Evolutionary conservation across 2,329 filamentous ascomycete genomes (phyloP).

Genomic region (Cytospora chrysosperma): DNA sequence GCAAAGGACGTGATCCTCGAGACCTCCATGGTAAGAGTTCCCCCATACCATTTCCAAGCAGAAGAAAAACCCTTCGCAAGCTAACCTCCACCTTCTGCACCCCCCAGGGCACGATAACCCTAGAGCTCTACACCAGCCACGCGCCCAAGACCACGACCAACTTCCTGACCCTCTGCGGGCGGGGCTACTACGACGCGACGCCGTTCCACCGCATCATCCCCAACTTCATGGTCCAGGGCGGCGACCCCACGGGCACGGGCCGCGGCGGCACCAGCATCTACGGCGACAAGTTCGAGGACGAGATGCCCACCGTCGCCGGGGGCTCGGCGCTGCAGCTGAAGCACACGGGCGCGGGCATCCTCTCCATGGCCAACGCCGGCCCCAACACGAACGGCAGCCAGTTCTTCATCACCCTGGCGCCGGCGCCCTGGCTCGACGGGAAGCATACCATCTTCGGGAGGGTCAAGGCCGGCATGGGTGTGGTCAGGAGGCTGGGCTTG

Average conservation of each 20-base stretch:
- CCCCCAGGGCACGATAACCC: slow-evolving; percentile 70
- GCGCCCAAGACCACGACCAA: slow-evolving; percentile 88
- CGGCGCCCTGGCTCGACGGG: slow-evolving; percentile 93
- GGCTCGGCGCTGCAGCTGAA: slow-evolving; percentile 53
- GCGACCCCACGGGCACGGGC: slow-evolving; percentile 91
- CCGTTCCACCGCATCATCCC: slow-evolving; percentile 94
- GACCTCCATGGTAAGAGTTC: slow-evolving; percentile 76
- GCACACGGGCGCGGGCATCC: slow-evolving; percentile 89
- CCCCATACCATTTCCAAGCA: background rate
- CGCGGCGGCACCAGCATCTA: slow-evolving; percentile 87
- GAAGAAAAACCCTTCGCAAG: slow-evolving; percentile 2
- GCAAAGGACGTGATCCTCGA: slow-evolving; percentile 76
- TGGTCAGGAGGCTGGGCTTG: slow-evolving; percentile 85
- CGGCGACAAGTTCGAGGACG: slow-evolving; percentile 91
- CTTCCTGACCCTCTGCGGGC: slow-evolving; percentile 74
- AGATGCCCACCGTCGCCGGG: slow-evolving; percentile 58
- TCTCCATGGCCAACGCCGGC: slow-evolving; percentile 95
- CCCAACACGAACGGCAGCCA: slow-evolving; percentile 92
- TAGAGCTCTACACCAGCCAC: slow-evolving; percentile 89
- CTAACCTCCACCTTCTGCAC: background rate
- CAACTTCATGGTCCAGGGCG: slow-evolving; percentile 94
- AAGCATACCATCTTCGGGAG: slow-evolving; percentile 97
- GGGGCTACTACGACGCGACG: slow-evolving; percentile 85
- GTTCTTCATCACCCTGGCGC: slow-evolving; percentile 93
- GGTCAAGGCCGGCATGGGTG: slow-evolving; percentile 76